Evolutionary conservation across 306 rosid species (phyloP), one percentile per base, ranked within the genome.

Genomic region (Gastrolobium bilobum): DNA sequence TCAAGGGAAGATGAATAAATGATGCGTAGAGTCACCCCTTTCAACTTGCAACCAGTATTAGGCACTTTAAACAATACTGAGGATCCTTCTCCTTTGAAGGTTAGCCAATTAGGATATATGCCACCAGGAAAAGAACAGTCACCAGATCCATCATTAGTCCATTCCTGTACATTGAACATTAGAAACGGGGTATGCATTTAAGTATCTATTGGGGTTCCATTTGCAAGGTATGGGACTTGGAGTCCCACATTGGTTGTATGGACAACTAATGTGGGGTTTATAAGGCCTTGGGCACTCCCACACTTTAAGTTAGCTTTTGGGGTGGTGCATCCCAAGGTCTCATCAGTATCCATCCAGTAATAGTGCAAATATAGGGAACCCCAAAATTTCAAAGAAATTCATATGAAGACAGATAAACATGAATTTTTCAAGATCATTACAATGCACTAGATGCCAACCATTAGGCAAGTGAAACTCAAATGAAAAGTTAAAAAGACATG

Each of bases 11-110:
- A 66, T 66, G 72, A 43, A 66, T 42, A 66, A 5, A 43, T 44
- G 44, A 66, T 42, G 52, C 39, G 33, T 8, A 66, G 26, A 66
- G 39, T 29, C 72, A 66, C 30, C 56, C 39, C 72, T 66, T 43
- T 66, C 56, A 66, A 66, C 26, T 29, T 66, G 72, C 20, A 8
- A 44, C 39, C 20, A 44, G 35, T 26, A 43, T 66, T 10, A 26
- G 72, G 72, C 6, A 66, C 56, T 11, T 43, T 5, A 29, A 66
- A 66, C 13, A 46, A 43, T 66, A 44, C 54, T 10, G 72, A 66
- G 56, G 72, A 66, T 43, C 71, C 48, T 42, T 66, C 10, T 7
- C 56, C 72, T 43, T 66, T 43, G 40, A 66, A 66, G 72, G 38
- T 66, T 66, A 4, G 39, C 35, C 9, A 66, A 11, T 10, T 66